Evolutionary conservation across 345 rosid genomes (phyloP).

Genomic region (Pugionium cornutum): DNA sequence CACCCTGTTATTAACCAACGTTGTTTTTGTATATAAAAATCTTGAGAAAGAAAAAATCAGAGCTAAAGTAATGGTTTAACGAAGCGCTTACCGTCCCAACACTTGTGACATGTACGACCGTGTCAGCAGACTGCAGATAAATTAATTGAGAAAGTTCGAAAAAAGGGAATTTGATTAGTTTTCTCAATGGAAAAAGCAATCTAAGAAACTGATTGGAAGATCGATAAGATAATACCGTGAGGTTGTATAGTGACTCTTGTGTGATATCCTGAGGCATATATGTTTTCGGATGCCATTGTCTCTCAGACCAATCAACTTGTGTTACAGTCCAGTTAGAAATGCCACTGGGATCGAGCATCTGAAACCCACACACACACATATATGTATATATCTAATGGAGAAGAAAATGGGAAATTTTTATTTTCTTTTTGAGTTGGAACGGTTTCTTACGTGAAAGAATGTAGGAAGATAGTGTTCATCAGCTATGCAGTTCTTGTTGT

Average conservation of each 20-base stretch:
- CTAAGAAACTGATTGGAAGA: constrained; percentile 2
- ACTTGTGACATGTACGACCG: constrained; percentile 78
- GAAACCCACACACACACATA: constrained; percentile 8
- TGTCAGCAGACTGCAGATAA: constrained; percentile 69
- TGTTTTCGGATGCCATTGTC: constrained; percentile 97
- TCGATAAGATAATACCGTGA: constrained; percentile 58
- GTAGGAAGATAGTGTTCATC: constrained; percentile 99
- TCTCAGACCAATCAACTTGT: constrained; percentile 98
- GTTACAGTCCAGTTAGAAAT: constrained; percentile 94
- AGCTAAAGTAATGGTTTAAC: neutral
- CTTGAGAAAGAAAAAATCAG: neutral
- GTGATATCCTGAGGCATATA: constrained; percentile 70
- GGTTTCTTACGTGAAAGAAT: constrained; percentile 69
- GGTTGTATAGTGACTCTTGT: constrained; percentile 64
- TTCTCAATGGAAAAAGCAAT: neutral
- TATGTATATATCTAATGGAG: neutral
- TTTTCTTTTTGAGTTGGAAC: neutral
- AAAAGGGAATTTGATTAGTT: neutral
- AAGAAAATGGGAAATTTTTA: neutral
- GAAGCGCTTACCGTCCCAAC: constrained; percentile 59
- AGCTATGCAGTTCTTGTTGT: constrained; percentile 87
- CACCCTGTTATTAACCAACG: constrained; percentile 48
- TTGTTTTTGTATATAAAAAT: neutral
- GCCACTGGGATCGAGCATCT: constrained; percentile 91
- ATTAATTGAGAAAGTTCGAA: too few species aligned